Evolutionary conservation across 2,329 filamentous ascomycete species (phyloP).

Genomic region (Didymella arachidicola): DNA sequence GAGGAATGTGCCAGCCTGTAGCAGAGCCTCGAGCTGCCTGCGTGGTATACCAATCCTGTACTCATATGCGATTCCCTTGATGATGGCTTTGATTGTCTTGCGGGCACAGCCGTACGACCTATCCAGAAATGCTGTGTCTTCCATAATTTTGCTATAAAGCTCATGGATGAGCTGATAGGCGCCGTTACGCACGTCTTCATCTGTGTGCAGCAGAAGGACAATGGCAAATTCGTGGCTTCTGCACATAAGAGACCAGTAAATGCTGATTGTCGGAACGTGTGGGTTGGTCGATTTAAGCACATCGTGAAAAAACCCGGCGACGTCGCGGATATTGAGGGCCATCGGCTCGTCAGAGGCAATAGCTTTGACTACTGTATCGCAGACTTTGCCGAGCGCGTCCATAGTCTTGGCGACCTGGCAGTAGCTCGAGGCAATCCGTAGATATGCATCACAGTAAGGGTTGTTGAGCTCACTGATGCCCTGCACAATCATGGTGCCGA

Average conservation of each 20-base stretch:
- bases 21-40: conserved; percentile 37
- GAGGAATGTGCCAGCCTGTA: conserved; percentile 32
- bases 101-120: conserved; percentile 17
- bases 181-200: conserved; percentile 40
- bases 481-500: conserved; percentile 41
- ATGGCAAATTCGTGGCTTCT: conserved; percentile 29
- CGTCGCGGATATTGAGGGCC: conserved; percentile 33
- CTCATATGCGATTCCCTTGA: conserved; percentile 35
- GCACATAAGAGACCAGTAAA: conserved; percentile 34
- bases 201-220: conserved; percentile 40
- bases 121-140: conserved; percentile 18
- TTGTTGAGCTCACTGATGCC: conserved; percentile 38
- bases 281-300: not conserved
- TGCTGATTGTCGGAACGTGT: conserved; percentile 10
- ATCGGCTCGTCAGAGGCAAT: conserved; percentile 27
- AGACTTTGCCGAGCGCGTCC: conserved; percentile 29
- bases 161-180: conserved; percentile 31
- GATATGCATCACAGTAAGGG: conserved; percentile 41
- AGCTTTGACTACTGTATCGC: conserved; percentile 32
- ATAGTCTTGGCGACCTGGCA: conserved; percentile 35
- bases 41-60: conserved; percentile 34
- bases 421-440: conserved; percentile 42
- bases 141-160: conserved; percentile 31
- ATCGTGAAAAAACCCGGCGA: conserved; percentile 37
- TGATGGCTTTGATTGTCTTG: not conserved